phyloP scores from a whole-genome alignment of 2,329 filamentous ascomycete species.

The Neofusicoccum sp. region DNA sequence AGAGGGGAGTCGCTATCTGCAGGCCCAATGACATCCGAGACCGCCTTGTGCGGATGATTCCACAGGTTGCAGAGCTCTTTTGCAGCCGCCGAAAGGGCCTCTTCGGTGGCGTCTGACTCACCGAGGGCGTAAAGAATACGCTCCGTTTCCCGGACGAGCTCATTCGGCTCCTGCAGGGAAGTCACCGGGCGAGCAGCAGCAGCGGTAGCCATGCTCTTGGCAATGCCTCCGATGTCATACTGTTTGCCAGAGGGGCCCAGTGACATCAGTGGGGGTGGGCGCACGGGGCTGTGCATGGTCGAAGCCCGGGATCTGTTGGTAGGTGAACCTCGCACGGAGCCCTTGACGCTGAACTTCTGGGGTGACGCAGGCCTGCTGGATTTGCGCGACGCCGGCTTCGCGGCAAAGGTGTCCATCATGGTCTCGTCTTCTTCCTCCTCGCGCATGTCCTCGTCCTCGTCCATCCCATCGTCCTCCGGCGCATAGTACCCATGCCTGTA shows the following conservation, averaged over 20 bases:
- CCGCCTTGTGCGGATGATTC: conserved; percentile 58
- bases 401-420: conserved; percentile 26
- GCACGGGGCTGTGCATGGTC: conserved; percentile 26
- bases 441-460: conserved; percentile 27
- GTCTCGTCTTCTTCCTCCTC: conserved; percentile 36
- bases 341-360: conserved; percentile 42
- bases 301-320: conserved; percentile 22
- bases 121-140: conserved; percentile 54
- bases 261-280: conserved; percentile 4
- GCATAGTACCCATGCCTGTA: conserved; percentile 2
- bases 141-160: conserved; percentile 74
- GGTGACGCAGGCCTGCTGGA: conserved; percentile 14
- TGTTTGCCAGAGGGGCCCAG: conserved; percentile 42
- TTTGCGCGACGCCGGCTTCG: conserved; percentile 8
- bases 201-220: conserved; percentile 49
- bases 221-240: conserved; percentile 67
- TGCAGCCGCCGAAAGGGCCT: conserved; percentile 29
- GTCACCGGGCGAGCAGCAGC: conserved; percentile 50
- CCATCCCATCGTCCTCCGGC: conserved; percentile 21
- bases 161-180: conserved; percentile 64
- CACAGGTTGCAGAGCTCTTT: conserved; percentile 37
- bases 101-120: conserved; percentile 29
- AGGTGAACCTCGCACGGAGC: conserved; percentile 22
- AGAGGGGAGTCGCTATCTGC: conserved; percentile 56
- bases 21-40: conserved; percentile 19